These are phyloP conservation scores for Ormosia semicastrata DNA, from an alignment of 306 rosid genomes.

Conservation along the genomic window DNA sequence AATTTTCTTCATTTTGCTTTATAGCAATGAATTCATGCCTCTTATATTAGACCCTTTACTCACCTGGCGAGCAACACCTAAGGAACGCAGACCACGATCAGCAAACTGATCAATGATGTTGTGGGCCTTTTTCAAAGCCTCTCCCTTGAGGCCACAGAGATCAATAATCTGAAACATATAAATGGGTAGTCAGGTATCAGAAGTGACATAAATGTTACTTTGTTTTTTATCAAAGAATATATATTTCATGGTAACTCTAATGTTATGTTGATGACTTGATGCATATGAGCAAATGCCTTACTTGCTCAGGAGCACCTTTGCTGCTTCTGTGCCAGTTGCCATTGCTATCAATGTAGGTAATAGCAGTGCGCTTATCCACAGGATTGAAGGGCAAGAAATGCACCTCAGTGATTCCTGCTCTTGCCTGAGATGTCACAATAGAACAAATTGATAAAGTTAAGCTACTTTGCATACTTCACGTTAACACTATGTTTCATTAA, in stretches of 20 bases:
- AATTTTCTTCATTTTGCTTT: not conserved
- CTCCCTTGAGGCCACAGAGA: conserved; percentile 74
- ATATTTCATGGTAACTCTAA: not conserved
- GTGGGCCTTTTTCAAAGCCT: conserved; percentile 51
- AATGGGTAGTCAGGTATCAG: conserved; percentile 7
- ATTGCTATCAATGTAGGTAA: conserved; percentile 62
- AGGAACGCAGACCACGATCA: conserved; percentile 74
- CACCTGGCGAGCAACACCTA: conserved; percentile 78
- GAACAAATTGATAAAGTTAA: not conserved
- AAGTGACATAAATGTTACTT: not conserved
- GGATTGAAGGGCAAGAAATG: conserved; percentile 92
- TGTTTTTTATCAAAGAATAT: not conserved
- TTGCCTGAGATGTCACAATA: conserved; percentile 50
- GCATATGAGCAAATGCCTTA: conserved; percentile 20
- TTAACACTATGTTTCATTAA: not conserved
- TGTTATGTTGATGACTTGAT: not conserved
- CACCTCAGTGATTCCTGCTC: conserved; percentile 82
- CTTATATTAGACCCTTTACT: conserved; percentile 8
- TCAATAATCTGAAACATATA: conserved; percentile 64
- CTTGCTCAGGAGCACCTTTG: conserved; percentile 96
- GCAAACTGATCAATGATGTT: conserved; percentile 62
- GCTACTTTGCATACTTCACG: not conserved
- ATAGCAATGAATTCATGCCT: not conserved
- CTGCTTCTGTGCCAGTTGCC: conserved; percentile 76
- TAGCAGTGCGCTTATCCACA: conserved; percentile 86